Conservation (phyloP, 805 yeast genomes). For the Saturnispora kantuleensis region DNA sequence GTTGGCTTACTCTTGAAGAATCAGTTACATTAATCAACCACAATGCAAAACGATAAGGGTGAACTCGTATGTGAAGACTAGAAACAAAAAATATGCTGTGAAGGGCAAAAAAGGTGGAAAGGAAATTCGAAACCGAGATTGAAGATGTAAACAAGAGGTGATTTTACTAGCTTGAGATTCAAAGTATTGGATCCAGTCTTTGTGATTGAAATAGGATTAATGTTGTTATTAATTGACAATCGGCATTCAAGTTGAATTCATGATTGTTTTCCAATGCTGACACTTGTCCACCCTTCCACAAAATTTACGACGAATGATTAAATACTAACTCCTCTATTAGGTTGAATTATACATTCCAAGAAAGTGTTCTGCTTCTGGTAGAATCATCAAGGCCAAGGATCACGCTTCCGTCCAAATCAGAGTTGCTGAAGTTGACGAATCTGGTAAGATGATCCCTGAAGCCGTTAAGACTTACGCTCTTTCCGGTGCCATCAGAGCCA, state of each 20-base stretch:
- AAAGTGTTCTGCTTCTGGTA: slow-evolving; percentile 99
- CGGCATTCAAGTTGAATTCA: no score
- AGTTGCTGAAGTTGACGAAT: slow-evolving; percentile 96
- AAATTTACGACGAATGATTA: background rate
- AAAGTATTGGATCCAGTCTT: no score
- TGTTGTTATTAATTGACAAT: no score
- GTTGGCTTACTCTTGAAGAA: background rate
- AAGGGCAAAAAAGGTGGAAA: no score
- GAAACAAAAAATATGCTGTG: no score
- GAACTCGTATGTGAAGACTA: slow-evolving; percentile 72
- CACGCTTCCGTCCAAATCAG: slow-evolving; percentile 98
- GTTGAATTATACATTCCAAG: slow-evolving; percentile 99
- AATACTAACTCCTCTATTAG: slow-evolving; percentile 33
- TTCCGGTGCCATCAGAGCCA: slow-evolving; percentile 93
- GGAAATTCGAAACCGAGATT: no score
- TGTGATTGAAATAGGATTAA: no score
- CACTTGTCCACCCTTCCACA: background rate
- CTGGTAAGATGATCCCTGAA: slow-evolving; percentile 91
- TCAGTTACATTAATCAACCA: slow-evolving; percentile 7
- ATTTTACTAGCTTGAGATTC: no score
- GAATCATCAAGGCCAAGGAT: slow-evolving; percentile 99
- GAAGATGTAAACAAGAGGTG: no score
- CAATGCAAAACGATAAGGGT: slow-evolving; percentile 99
- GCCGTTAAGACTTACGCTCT: slow-evolving; percentile 91
- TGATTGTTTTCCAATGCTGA: no score